A percentile compares a stretch with the other conserved stretches of the same genome.
Conservation (phyloP, 192 early-diverging fungal genomes). For the Lobosporangium transversale region DNA sequence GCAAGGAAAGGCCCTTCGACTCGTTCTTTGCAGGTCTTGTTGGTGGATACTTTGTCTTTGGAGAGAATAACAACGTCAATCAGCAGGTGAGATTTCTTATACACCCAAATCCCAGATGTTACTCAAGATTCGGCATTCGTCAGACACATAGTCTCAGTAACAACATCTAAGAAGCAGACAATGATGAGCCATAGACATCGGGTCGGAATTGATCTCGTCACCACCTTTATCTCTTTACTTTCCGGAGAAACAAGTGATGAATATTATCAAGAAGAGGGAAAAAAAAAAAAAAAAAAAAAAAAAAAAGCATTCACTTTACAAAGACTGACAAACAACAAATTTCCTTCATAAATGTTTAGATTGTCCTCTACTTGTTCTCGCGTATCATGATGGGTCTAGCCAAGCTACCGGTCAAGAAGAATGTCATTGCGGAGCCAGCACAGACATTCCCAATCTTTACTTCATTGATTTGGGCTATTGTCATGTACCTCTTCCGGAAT, state of each 20-base stretch:
- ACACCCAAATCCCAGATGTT: background rate
- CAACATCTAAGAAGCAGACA: too few relatives aligned
- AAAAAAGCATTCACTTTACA: background rate
- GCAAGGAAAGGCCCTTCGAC: conserved; percentile 81
- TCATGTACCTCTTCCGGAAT: conserved; percentile 95
- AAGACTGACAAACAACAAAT: too few relatives aligned
- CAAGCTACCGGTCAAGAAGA: conserved; percentile 79
- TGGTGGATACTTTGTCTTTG: conserved; percentile 95
- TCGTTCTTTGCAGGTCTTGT: conserved; percentile 91
- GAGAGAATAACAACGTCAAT: conserved; percentile 94
- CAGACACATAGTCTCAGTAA: too few relatives aligned
- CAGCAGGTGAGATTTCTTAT: conserved; percentile 75
- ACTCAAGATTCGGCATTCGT: background rate
- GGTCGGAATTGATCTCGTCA: too few relatives aligned
- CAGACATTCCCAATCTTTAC: conserved; percentile 92
- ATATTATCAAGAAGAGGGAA: too few relatives aligned
- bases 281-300: too few relatives aligned
- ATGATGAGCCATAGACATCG: too few relatives aligned
- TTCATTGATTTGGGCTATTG: conserved; percentile 92
- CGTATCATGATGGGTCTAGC: conserved; percentile 89
- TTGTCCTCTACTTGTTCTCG: conserved; percentile 94
- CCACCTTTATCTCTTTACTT: too few relatives aligned
- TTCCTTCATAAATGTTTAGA: conserved; percentile 69
- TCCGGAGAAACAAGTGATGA: too few relatives aligned
- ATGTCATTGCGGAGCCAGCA: conserved; percentile 75